Evolutionary conservation across 768 basidiomycete genomes (phyloP).

Genomic region (Suillus tomentosus): DNA sequence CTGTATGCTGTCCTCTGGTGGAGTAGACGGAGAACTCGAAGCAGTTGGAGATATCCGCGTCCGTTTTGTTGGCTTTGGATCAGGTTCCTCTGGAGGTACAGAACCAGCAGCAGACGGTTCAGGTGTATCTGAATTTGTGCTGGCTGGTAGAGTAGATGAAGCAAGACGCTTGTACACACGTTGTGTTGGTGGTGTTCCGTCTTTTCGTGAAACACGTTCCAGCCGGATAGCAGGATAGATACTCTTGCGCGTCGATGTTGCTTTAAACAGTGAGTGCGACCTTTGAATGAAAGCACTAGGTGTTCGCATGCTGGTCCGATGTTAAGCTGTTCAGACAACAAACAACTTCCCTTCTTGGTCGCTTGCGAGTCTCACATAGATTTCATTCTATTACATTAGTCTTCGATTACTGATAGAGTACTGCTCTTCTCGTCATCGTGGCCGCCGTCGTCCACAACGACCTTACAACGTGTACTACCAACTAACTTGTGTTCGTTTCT

Average conservation of each 20-base stretch:
- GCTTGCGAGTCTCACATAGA: not conserved
- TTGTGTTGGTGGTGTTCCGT: constrained; percentile 14
- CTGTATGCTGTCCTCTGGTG: constrained; percentile 37
- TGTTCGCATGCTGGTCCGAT: constrained; percentile 35
- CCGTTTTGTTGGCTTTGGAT: constrained; percentile 8
- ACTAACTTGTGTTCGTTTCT: not conserved
- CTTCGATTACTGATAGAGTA: not conserved
- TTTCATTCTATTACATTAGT: not conserved
- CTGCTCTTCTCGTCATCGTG: not conserved
- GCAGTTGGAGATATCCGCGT: not conserved
- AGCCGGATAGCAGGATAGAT: constrained; percentile 24
- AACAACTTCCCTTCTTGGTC: constrained; percentile 2
- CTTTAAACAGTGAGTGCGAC: constrained; percentile 34
- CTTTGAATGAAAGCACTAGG: constrained; percentile 35
- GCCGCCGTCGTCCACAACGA: not conserved
- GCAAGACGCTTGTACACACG: constrained; percentile 16
- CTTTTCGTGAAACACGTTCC: constrained; percentile 28
- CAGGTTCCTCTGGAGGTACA: constrained; percentile 9
- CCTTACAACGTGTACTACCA: not conserved
- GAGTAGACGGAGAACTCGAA: constrained; percentile 4
- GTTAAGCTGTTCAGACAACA: not conserved
- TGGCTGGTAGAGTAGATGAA: constrained; percentile 7
- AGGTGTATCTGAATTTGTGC: constrained; percentile 1
- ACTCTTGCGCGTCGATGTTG: constrained; percentile 23
- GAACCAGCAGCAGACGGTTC: not conserved